Conservation (phyloP, 371 early-diverging fungal genomes). For the Apophysomyces elegans region DNA sequence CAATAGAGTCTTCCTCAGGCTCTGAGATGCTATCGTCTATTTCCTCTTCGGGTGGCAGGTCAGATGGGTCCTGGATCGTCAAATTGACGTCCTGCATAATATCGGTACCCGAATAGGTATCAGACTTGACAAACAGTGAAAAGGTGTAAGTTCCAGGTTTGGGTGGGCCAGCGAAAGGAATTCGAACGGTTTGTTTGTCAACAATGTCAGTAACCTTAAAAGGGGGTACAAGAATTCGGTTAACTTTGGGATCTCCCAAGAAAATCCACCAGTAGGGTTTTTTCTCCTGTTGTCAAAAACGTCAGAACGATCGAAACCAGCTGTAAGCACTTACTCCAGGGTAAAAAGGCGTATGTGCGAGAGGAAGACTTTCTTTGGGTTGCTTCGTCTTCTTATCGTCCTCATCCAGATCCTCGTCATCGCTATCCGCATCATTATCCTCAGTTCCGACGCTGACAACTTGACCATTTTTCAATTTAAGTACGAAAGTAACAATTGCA, state of each 20-base stretch:
- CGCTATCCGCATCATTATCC: conserved; percentile 15
- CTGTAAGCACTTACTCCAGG: conserved; percentile 32
- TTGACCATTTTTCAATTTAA: conserved; percentile 55
- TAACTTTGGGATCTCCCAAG: conserved; percentile 82
- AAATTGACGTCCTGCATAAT: conserved; percentile 75
- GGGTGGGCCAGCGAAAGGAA: conserved; percentile 96
- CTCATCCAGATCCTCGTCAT: conserved; percentile 30
- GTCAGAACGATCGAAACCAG: not conserved
- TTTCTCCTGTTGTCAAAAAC: conserved; percentile 52
- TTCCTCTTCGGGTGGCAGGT: conserved; percentile 73
- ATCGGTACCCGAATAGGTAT: conserved; percentile 87
- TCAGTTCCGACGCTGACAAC: conserved; percentile 28
- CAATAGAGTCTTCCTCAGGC: conserved; percentile 94
- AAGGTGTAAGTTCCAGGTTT: conserved; percentile 85
- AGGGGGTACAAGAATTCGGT: conserved; percentile 83
- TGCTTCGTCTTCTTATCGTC: conserved; percentile 38
- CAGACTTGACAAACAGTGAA: conserved; percentile 84
- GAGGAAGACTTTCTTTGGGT: conserved; percentile 34
- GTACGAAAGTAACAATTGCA: conserved; percentile 78
- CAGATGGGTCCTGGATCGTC: conserved; percentile 69
- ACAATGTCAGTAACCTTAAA: conserved; percentile 79
- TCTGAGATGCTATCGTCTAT: conserved; percentile 95
- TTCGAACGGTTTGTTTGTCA: conserved; percentile 67
- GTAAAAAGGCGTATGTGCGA: conserved; percentile 74
- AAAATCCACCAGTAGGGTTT: conserved; percentile 94